These are phyloP conservation scores for Myxozyma geophila DNA, from an alignment of 805 yeast genomes.

Conservation along the genomic window DNA sequence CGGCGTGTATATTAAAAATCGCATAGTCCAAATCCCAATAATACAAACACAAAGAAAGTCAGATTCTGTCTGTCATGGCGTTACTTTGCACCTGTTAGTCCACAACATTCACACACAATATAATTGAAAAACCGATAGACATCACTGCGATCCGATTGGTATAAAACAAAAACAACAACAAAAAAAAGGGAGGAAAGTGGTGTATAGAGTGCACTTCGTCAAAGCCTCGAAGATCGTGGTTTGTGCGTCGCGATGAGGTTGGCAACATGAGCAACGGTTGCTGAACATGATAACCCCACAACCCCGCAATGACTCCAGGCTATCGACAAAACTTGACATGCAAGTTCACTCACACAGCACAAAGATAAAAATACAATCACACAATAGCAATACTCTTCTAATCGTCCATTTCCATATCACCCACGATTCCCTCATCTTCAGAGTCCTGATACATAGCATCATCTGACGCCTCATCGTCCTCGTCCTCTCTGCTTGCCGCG, in stretches of 20 bases:
- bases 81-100: not conserved
- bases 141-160: not conserved
- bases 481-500: constrained; percentile 42
- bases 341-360: not conserved
- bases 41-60: too few species aligned
- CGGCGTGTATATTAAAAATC: too few species aligned
- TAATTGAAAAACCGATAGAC: not conserved
- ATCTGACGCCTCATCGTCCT: constrained; percentile 41
- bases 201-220: not conserved
- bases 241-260: constrained; percentile 6
- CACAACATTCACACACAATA: not conserved
- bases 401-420: constrained; percentile 49
- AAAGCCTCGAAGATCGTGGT: not conserved
- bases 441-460: constrained; percentile 25
- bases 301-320: not conserved
- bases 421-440: constrained; percentile 46
- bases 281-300: constrained; percentile 4
- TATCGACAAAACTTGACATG: not conserved
- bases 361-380: not conserved
- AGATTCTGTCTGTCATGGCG: too few species aligned
- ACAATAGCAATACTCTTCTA: not conserved
- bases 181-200: not conserved
- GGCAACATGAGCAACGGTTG: constrained; percentile 1
- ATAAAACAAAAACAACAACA: not conserved
- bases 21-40: too few species aligned